Evolutionary conservation across 1,284 basidiomycete species (phyloP).

Genomic region (Marasmius fiardii): DNA sequence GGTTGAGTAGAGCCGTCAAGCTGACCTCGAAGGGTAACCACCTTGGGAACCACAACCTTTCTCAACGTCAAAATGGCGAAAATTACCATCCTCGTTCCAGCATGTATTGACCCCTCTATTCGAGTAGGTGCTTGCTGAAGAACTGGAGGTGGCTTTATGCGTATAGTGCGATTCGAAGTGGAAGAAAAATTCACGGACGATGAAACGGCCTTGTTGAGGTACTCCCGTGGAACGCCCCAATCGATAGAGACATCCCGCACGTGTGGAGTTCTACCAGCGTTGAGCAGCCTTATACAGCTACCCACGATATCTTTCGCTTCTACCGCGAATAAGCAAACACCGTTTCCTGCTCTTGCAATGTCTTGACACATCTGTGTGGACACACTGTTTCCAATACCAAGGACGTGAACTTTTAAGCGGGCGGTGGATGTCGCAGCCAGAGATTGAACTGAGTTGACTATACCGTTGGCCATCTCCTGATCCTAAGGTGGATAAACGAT

Average conservation of each 20-base stretch:
- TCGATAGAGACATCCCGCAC: conserved; percentile 43
- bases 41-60: conserved; percentile 28
- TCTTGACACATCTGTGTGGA: conserved; percentile 48
- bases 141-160: conserved; percentile 27
- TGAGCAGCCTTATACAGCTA: conserved; percentile 47
- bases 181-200: conserved; percentile 24
- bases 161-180: conserved; percentile 11
- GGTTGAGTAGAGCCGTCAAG: conserved; percentile 27
- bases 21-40: conserved; percentile 36
- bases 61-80: conserved; percentile 40
- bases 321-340: conserved; percentile 42
- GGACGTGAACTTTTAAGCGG: conserved; percentile 45
- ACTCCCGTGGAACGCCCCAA: conserved; percentile 37
- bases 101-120: conserved; percentile 36
- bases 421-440: conserved; percentile 27
- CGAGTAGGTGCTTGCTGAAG: conserved; percentile 42
- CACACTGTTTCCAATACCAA: conserved; percentile 50
- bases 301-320: conserved; percentile 40
- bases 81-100: conserved; percentile 41
- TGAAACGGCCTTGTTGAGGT: conserved; percentile 12
- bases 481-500: conserved; percentile 21
- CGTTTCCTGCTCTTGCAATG: conserved; percentile 49
- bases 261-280: conserved; percentile 42
- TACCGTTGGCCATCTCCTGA: conserved; percentile 17
- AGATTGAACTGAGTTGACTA: conserved; percentile 24